Conservation (phyloP, 352 stramenopile genomes). For the Globisporangium megalacanthum region DNA sequence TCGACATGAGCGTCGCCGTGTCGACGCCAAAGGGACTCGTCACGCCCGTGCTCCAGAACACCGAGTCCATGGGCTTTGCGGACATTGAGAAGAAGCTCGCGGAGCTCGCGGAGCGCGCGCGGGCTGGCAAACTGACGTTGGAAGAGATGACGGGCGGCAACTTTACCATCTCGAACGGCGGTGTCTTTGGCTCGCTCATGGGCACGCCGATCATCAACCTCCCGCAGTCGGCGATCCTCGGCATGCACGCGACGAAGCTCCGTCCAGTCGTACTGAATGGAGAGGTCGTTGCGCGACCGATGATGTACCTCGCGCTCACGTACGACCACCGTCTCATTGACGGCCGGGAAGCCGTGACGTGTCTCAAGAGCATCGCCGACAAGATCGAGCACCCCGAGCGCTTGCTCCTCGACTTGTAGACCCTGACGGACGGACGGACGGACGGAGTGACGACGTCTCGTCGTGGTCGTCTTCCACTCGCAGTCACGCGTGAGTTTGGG, state of each 20-base stretch:
- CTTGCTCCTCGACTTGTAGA: conserved; percentile 86
- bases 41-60: conserved; percentile 98
- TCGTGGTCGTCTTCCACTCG: no score
- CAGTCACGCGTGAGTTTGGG: no score
- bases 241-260: conserved; percentile 98
- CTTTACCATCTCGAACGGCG: conserved; percentile 98
- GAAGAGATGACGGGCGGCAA: conserved; percentile 97
- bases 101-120: conserved; percentile 77
- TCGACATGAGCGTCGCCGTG: conserved; percentile 98
- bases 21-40: conserved; percentile 94
- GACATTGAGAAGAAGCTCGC: conserved; percentile 96
- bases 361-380: conserved; percentile 98
- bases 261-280: conserved; percentile 89
- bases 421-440: neutral
- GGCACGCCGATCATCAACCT: conserved; percentile 98
- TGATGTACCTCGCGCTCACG: conserved; percentile 99
- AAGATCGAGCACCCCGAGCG: conserved; percentile 95
- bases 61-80: conserved; percentile 94
- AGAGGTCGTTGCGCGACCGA: conserved; percentile 95
- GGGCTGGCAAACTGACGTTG: conserved; percentile 56
- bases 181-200: conserved; percentile 96
- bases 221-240: conserved; percentile 97
- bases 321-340: conserved; percentile 99
- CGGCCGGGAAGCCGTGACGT: conserved; percentile 98
- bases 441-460: no score